These are phyloP conservation scores for Coemansia sp. DNA, from an alignment of 371 early-diverging fungal genomes.

Conservation along the genomic window DNA sequence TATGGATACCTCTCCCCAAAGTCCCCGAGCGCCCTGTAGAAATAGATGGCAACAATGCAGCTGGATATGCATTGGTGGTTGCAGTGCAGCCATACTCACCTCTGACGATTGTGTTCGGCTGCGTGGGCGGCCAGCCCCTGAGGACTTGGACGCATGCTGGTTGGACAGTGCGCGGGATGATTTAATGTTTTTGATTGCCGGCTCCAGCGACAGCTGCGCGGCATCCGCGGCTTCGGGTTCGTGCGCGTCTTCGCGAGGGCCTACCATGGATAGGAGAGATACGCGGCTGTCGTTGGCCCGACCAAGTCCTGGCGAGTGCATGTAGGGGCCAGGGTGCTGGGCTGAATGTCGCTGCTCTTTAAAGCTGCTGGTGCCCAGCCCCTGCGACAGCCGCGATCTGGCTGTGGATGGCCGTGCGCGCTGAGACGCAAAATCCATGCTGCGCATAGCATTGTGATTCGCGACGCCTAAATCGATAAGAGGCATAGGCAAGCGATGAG, in stretches of 20 bases:
- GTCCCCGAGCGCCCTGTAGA: not conserved
- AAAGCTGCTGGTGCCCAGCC: constrained; percentile 29
- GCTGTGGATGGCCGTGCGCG: constrained; percentile 32
- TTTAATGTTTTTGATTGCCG: constrained; percentile 26
- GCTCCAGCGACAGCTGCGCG: constrained; percentile 30
- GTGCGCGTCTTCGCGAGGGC: constrained; percentile 13
- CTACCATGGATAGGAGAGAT: constrained; percentile 41
- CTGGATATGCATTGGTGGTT: not conserved
- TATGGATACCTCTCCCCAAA: not conserved
- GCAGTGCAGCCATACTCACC: constrained; percentile 18
- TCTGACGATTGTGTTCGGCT: constrained; percentile 50
- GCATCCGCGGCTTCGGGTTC: constrained; percentile 4
- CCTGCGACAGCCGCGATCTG: constrained; percentile 42
- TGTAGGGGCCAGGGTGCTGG: constrained; percentile 19
- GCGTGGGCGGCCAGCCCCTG: constrained; percentile 35
- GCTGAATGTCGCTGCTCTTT: constrained; percentile 27
- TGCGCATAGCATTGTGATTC: constrained; percentile 16
- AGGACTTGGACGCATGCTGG: constrained; percentile 14
- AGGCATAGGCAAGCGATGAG: not conserved
- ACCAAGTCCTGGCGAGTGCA: constrained; percentile 11
- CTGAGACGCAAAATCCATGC: constrained; percentile 23
- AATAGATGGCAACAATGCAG: not conserved
- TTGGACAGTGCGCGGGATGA: constrained; percentile 42
- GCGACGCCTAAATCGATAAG: constrained; percentile 10
- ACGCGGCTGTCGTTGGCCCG: constrained; percentile 37